Conservation (phyloP, 2,329 filamentous ascomycete species). For the Madurella fahalii region DNA sequence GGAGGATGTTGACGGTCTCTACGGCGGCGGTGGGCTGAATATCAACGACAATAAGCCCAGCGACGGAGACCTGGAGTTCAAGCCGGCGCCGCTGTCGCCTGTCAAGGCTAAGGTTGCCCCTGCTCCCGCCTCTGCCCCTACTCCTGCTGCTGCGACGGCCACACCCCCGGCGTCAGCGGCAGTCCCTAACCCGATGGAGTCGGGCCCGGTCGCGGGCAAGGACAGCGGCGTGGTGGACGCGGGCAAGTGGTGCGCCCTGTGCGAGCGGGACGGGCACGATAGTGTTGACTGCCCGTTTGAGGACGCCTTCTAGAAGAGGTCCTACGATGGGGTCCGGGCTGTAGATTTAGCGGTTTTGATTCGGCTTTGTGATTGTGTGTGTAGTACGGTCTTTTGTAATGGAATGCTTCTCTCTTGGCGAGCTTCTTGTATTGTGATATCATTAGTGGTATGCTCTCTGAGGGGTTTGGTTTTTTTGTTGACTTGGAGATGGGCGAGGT, state of each 20-base stretch:
- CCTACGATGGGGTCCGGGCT: neutral
- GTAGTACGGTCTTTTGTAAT: conserved; percentile 12
- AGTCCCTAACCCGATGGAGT: conserved; percentile 59
- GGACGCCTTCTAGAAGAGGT: conserved; percentile 57
- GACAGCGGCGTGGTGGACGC: conserved; percentile 73
- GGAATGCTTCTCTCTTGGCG: neutral
- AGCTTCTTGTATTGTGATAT: neutral
- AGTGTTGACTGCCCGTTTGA: conserved; percentile 94
- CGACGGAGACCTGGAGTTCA: conserved; percentile 29
- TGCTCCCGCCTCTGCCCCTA: conserved; percentile 26
- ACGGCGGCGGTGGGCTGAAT: neutral
- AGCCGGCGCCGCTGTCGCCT: conserved; percentile 54
- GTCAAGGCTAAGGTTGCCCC: conserved; percentile 33
- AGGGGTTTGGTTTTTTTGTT: neutral
- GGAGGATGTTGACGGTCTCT: too few species aligned
- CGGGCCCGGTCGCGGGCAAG: conserved; percentile 70
- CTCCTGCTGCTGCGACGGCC: conserved; percentile 34
- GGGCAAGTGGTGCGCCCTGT: conserved; percentile 94
- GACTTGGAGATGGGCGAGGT: too few species aligned
- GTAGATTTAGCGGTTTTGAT: neutral
- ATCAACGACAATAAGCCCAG: conserved; percentile 20
- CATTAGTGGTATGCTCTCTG: neutral
- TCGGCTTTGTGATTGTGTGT: neutral
- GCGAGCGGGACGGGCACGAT: conserved; percentile 93
- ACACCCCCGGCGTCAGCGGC: conserved; percentile 41